These are phyloP conservation scores for Plasmodium coatneyi DNA, from an alignment of 169 alveolate genomes.

Conservation along the genomic window DNA sequence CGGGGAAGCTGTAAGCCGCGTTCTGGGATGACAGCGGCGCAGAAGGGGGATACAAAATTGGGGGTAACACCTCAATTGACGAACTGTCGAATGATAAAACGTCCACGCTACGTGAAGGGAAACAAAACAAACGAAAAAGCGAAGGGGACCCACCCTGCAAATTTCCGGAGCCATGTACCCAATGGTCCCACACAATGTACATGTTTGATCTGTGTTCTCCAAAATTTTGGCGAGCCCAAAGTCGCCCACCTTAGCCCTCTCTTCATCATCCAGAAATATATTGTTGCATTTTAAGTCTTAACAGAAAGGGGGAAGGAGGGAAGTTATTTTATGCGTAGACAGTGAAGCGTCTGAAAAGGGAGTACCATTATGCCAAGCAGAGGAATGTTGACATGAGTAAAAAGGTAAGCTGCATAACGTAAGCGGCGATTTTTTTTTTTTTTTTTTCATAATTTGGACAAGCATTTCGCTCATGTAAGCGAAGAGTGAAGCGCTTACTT, in stretches of 20 bases:
- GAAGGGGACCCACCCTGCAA: slow-evolving; percentile 36
- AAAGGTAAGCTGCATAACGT: neutral
- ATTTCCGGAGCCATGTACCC: slow-evolving; percentile 77
- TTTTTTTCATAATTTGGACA: neutral
- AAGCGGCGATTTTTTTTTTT: neutral
- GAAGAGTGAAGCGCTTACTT: neutral
- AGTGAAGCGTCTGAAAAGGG: neutral
- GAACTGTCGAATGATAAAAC: neutral
- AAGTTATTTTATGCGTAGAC: neutral
- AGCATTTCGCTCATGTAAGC: neutral
- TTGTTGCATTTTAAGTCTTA: slow-evolving; percentile 75
- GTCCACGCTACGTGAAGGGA: neutral
- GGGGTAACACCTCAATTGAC: neutral
- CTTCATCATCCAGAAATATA: slow-evolving; percentile 75
- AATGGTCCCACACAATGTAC: slow-evolving; percentile 76
- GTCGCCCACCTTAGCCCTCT: slow-evolving; percentile 73
- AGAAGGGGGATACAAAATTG: neutral
- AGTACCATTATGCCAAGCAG: neutral
- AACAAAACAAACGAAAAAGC: neutral
- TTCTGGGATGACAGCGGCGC: slow-evolving; percentile 3
- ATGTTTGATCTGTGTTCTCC: slow-evolving; percentile 66
- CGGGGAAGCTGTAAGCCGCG: slow-evolving; percentile 52
- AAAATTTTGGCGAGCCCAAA: slow-evolving; percentile 71
- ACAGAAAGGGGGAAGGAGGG: neutral
- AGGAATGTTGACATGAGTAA: neutral